Base-by-base conservation (phyloP, 2,329 filamentous ascomycete species). In the Sporothrix humicola region DNA sequence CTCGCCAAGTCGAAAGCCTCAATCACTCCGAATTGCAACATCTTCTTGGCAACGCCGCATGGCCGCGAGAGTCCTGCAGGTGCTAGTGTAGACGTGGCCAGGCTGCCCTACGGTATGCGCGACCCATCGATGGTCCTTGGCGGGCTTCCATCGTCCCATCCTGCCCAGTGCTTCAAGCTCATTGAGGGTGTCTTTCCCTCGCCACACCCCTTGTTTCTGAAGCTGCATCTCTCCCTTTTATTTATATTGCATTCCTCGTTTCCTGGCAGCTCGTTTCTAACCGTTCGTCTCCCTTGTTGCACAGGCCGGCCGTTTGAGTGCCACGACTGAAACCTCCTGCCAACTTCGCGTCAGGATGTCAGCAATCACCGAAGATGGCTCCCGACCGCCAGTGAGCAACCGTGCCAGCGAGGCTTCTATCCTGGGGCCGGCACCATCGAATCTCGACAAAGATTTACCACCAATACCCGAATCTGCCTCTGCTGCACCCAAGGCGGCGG, bases 401-500 rank as follows among this genome's bases (percentile, higher is more conserved):
- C 63, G 44, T 7, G 13, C 31, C 23, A 66, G 71, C 23, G 73
- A 71, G 7, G 23, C n/a, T 15, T 48, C 58, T 17, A 42, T 31
- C 13, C 26, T 61, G 3, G 71, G 26, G 48, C 9, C n/a, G 6
- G 52, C 58, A 9, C 52, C 66, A 0, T 52, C 70, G 13, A 44
- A 50, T 20, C 37, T 72, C 59, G 76, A 77, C 37, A 76, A 76
- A 26, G 76, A 77, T 13, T 72, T 77, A 20, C 76, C 76, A 23
- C 56, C 76, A 5, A 76, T 77, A 31, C 75, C 76, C 17, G 75
- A 76, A 48, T 37, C 61, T 6, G 44, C 44, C 50, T n/a, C 61
- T 12, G 42, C n/a, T 3, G 20, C 61, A 20, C 26, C 59, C 8
- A 15, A 15, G 10, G 37, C 15, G 2, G 58, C 13, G 6, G 10